phyloP scores from a whole-genome alignment of 129 eudicot genomes.

The Escallonia herrerae region DNA sequence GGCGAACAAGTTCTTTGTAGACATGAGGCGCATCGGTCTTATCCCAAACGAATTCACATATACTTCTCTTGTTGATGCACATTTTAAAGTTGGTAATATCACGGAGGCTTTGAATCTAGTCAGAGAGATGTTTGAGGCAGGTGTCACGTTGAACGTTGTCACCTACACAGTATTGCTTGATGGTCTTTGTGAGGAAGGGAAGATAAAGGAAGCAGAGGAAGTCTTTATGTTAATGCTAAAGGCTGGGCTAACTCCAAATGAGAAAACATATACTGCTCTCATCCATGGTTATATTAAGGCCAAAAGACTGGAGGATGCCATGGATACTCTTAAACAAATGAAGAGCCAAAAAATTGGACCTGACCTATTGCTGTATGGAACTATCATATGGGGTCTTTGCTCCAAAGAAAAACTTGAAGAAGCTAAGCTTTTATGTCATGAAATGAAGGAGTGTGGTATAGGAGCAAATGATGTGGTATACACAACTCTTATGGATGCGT shows the following conservation, averaged over 20 bases:
- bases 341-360: constrained; percentile 41
- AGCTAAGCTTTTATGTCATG: constrained; percentile 39
- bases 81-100: constrained; percentile 54
- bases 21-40: constrained; percentile 83
- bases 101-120: constrained; percentile 57
- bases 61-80: constrained; percentile 77
- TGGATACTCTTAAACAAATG: constrained; percentile 42
- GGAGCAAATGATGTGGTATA: constrained; percentile 51
- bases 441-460: constrained; percentile 52
- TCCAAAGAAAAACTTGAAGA: constrained; percentile 57
- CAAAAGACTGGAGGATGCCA: constrained; percentile 42
- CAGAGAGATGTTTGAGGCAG: constrained; percentile 72
- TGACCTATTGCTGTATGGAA: constrained; percentile 55
- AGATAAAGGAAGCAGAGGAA: constrained; percentile 69
- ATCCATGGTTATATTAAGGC: constrained; percentile 69
- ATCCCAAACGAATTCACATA: constrained; percentile 77
- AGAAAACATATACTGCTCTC: constrained; percentile 57
- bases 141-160: constrained; percentile 52
- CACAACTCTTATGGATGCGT: constrained; percentile 65
- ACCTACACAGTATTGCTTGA: constrained; percentile 73
- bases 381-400: constrained; percentile 68
- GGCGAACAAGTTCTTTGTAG: constrained; percentile 78
- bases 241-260: constrained; percentile 52
- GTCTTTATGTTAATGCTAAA: constrained; percentile 46
- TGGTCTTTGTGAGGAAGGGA: constrained; percentile 64